Evolutionary conservation across 768 basidiomycete species (phyloP).

Genomic region (Auriscalpium microsporum): DNA sequence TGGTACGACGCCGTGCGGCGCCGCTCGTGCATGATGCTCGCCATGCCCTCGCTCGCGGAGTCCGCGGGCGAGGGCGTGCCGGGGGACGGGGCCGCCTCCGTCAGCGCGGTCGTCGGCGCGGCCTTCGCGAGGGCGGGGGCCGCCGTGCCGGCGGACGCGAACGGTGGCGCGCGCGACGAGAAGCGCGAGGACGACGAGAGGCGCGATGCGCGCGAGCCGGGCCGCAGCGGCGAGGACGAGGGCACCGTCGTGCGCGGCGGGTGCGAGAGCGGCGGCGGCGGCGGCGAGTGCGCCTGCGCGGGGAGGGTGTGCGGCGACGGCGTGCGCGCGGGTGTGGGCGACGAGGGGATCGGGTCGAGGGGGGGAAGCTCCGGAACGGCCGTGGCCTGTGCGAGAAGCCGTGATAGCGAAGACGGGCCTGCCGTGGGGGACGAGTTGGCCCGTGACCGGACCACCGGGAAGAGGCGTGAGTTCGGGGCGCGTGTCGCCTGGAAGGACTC

Average conservation of each 20-base stretch:
- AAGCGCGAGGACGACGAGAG: constrained; percentile 62
- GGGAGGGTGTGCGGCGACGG: constrained; percentile 21
- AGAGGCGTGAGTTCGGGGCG: constrained; percentile 59
- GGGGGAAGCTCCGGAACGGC: constrained; percentile 28
- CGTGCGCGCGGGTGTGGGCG: constrained; percentile 16
- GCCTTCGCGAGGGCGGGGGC: constrained; percentile 64
- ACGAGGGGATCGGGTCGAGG: constrained; percentile 16
- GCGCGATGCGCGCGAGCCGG: constrained; percentile 65
- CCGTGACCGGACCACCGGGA: constrained; percentile 47
- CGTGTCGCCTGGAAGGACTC: constrained; percentile 60
- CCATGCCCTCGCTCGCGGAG: constrained; percentile 54
- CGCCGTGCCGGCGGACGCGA: constrained; percentile 49
- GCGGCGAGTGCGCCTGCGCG: background rate
- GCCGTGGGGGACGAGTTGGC: constrained; percentile 60
- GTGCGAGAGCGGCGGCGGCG: background rate
- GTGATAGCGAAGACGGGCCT: constrained; percentile 73
- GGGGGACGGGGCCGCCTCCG: constrained; percentile 25
- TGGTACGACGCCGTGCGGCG: constrained; percentile 57
- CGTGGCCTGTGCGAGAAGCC: constrained; percentile 66
- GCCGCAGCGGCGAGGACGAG: constrained; percentile 42
- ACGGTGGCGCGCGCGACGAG: constrained; percentile 53
- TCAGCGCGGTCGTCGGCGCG: constrained; percentile 37
- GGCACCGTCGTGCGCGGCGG: constrained; percentile 1
- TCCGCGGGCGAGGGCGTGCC: constrained; percentile 48
- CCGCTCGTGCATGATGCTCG: constrained; percentile 32